phyloP scores from a whole-genome alignment of 768 basidiomycete genomes.

The Hericium coralloides region DNA sequence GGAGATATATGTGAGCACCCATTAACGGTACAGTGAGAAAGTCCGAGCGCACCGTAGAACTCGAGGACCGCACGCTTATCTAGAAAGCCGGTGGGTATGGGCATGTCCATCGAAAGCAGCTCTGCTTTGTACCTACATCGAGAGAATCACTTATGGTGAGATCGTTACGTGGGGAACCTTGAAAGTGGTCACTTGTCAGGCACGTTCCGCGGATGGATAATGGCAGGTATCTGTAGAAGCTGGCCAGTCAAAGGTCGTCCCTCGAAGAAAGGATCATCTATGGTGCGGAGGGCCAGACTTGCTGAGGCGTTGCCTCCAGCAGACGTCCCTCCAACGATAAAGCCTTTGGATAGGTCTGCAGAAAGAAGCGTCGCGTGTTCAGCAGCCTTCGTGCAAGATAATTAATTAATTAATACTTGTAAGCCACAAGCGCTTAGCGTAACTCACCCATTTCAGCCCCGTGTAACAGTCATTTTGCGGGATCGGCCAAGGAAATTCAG shows the following conservation, averaged over 20 bases:
- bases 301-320: not conserved
- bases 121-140: not conserved
- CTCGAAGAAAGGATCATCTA: not conserved
- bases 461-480: not conserved
- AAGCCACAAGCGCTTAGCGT: too few relatives aligned
- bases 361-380: not conserved
- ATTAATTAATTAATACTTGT: not conserved
- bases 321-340: not conserved
- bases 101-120: not conserved
- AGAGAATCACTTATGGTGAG: not conserved
- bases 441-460: slow-evolving; percentile 2
- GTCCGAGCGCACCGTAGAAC: not conserved
- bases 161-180: too few relatives aligned
- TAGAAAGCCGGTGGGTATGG: not conserved
- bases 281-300: not conserved
- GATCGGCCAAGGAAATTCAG: not conserved
- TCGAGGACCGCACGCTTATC: not conserved
- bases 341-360: not conserved
- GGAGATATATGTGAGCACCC: not conserved
- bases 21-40: not conserved
- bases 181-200: not conserved
- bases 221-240: not conserved
- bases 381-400: not conserved
- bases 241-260: not conserved
- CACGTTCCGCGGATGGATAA: not conserved